phyloP scores from a whole-genome alignment of 2,329 filamentous ascomycete species.

The Ploettnerulaceae sp. region DNA sequence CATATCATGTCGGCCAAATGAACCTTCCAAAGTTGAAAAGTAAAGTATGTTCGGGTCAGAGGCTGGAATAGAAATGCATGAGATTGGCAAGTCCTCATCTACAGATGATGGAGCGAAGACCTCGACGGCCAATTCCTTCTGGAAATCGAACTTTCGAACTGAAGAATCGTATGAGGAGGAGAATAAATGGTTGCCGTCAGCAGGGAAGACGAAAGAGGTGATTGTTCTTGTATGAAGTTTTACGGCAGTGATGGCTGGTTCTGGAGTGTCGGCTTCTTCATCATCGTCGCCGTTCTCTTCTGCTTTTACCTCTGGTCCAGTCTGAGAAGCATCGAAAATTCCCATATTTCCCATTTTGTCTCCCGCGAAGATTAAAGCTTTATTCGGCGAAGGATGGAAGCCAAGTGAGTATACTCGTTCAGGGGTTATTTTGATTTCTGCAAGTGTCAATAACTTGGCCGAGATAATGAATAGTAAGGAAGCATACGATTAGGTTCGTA shows the following conservation, averaged over 20 bases:
- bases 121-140: constrained; percentile 73
- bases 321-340: constrained; percentile 82
- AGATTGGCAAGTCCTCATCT: constrained; percentile 71
- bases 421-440: constrained; percentile 86
- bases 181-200: constrained; percentile 70
- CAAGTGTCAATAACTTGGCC: background rate
- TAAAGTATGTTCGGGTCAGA: constrained; percentile 69
- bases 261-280: constrained; percentile 57
- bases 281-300: constrained; percentile 62
- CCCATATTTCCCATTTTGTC: constrained; percentile 91
- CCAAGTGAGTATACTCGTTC: constrained; percentile 82
- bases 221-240: constrained; percentile 90
- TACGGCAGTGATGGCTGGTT: constrained; percentile 81
- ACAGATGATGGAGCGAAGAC: constrained; percentile 70
- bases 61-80: constrained; percentile 72
- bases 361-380: constrained; percentile 85
- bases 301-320: constrained; percentile 45
- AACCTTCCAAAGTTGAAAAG: constrained; percentile 82
- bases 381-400: constrained; percentile 82
- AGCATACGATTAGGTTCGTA: constrained; percentile 72
- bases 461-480: background rate
- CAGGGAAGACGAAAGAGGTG: constrained; percentile 72
- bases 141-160: constrained; percentile 79
- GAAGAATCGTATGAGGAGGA: constrained; percentile 91
- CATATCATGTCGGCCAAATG: constrained; percentile 75